Evolutionary conservation across 192 early-diverging fungal genomes (phyloP).

Genomic region (Rhizoclosmatium globosum): DNA sequence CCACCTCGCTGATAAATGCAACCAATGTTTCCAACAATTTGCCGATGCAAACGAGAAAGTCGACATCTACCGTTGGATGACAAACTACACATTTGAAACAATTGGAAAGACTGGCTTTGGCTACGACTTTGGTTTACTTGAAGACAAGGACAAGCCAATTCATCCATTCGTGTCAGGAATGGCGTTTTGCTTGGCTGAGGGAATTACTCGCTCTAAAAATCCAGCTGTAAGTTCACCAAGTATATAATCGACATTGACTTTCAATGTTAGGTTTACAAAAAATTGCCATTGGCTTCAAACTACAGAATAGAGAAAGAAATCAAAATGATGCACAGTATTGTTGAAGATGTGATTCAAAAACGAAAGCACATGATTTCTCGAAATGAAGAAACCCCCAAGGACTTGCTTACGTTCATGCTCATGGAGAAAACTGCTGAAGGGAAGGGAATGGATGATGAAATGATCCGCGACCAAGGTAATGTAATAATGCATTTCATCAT

Average conservation of each 20-base stretch:
- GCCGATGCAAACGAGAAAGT: conserved; percentile 42
- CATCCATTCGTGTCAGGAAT: conserved; percentile 55
- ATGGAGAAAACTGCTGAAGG: conserved; percentile 52
- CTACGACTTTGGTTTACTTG: conserved; percentile 58
- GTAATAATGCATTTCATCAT: not conserved
- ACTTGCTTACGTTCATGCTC: conserved; percentile 67
- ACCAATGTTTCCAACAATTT: conserved; percentile 44
- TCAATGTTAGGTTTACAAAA: conserved; percentile 50
- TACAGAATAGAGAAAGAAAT: conserved; percentile 43
- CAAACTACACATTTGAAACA: conserved; percentile 64
- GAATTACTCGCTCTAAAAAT: conserved; percentile 30
- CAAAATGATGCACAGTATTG: conserved; percentile 53
- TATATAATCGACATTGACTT: not conserved
- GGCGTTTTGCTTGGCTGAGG: conserved; percentile 48
- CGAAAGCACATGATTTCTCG: conserved; percentile 50
- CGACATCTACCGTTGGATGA: conserved; percentile 57
- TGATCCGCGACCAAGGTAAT: conserved; percentile 64
- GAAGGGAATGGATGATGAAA: conserved; percentile 43
- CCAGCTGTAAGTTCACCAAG: not conserved
- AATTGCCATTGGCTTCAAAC: conserved; percentile 54
- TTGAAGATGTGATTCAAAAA: conserved; percentile 59
- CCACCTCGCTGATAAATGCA: conserved; percentile 42
- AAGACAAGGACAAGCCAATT: conserved; percentile 25
- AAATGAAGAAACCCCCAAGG: conserved; percentile 42
- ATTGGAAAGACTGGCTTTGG: conserved; percentile 67